Conservation (phyloP, 306 rosid species). For the Casuarina equisetifolia region DNA sequence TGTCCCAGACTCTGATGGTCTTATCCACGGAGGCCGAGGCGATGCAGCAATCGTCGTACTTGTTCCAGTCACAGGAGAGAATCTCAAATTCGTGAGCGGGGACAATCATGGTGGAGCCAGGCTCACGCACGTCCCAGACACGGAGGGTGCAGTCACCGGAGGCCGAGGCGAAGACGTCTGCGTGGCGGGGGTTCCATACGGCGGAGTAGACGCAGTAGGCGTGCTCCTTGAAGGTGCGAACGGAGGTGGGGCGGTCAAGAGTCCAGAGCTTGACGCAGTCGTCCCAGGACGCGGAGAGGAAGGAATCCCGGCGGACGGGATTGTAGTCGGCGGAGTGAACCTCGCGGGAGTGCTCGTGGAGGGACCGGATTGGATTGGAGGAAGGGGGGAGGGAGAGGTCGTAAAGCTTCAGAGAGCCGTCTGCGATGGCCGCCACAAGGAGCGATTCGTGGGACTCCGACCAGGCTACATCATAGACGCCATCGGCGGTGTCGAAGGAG, state of each 20-base stretch:
- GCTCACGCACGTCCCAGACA: slow-evolving; percentile 91
- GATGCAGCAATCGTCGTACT: slow-evolving; percentile 79
- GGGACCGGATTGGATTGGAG: slow-evolving; percentile 83
- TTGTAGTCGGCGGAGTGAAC: slow-evolving; percentile 82
- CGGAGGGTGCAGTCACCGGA: slow-evolving; percentile 91
- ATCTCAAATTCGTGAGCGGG: slow-evolving; percentile 79
- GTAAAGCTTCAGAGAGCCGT: slow-evolving; percentile 89
- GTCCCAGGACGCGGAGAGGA: slow-evolving; percentile 90
- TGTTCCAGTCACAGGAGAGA: slow-evolving; percentile 81
- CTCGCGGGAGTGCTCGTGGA: slow-evolving; percentile 89
- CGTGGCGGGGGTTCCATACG: slow-evolving; percentile 93
- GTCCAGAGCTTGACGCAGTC: slow-evolving; percentile 91
- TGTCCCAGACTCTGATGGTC: slow-evolving; percentile 85
- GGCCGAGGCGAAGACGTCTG: slow-evolving; percentile 89
- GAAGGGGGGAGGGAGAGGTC: slow-evolving; percentile 73
- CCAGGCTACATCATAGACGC: slow-evolving; percentile 83
- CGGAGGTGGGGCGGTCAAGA: slow-evolving; percentile 71
- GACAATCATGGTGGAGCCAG: slow-evolving; percentile 74
- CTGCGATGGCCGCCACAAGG: slow-evolving; percentile 86
- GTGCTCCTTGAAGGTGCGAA: slow-evolving; percentile 87
- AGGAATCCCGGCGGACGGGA: slow-evolving; percentile 91
- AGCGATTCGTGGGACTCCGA: slow-evolving; percentile 92
- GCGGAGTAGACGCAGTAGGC: slow-evolving; percentile 88
- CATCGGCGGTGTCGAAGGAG: slow-evolving; percentile 90
- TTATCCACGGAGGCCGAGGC: slow-evolving; percentile 87